phyloP scores from a whole-genome alignment of 1,284 basidiomycete genomes.

The Apiotrichum montevideense region DNA sequence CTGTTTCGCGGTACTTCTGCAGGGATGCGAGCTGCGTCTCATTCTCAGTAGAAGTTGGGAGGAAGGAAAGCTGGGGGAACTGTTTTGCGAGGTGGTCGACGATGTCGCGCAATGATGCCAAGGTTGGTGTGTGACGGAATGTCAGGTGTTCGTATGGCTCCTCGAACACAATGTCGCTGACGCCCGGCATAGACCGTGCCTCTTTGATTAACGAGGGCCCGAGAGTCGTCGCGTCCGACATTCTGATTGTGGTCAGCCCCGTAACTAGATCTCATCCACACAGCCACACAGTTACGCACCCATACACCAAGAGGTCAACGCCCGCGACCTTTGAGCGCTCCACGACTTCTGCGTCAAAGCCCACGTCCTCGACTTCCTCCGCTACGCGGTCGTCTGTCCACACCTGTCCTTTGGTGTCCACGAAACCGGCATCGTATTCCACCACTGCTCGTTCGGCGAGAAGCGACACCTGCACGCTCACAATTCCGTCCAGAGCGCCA shows the following conservation, averaged over 20 bases:
- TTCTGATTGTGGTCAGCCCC: too few relatives aligned
- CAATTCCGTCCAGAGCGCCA: constrained; percentile 74
- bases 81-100: constrained; percentile 74
- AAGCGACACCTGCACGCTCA: constrained; percentile 83
- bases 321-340: constrained; percentile 26
- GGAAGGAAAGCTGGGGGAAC: constrained; percentile 41
- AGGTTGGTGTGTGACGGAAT: constrained; percentile 66
- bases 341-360: constrained; percentile 46
- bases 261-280: constrained; percentile 4
- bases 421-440: constrained; percentile 67
- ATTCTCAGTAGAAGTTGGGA: constrained; percentile 39
- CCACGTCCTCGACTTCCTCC: constrained; percentile 52
- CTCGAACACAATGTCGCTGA: constrained; percentile 65
- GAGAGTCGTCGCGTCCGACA: constrained; percentile 20
- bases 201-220: constrained; percentile 25
- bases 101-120: constrained; percentile 74
- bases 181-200: constrained; percentile 60
- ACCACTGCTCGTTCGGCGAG: constrained; percentile 88
- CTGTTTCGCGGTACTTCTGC: constrained; percentile 83
- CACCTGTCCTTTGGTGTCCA: constrained; percentile 27
- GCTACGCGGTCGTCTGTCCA: constrained; percentile 78
- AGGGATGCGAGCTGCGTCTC: constrained; percentile 81
- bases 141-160: constrained; percentile 66
- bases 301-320: constrained; percentile 44
- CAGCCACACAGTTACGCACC: constrained; percentile 18